Evolutionary conservation across 169 alveolate species (phyloP).

Genomic region (Plasmodium knowlesi): DNA sequence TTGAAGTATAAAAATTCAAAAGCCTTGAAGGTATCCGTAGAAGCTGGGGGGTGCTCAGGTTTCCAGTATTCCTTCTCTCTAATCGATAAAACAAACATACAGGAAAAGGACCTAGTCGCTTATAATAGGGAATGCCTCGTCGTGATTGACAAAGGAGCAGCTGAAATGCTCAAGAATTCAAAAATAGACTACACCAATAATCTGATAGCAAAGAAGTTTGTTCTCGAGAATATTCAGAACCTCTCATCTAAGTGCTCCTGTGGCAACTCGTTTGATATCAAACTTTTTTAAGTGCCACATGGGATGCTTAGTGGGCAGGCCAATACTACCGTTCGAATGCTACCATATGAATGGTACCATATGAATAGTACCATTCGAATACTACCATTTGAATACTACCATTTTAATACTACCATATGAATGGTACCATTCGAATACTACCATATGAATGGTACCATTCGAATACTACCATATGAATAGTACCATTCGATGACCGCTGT

Average conservation of each 20-base stretch:
- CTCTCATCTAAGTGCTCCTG: conserved; percentile 83
- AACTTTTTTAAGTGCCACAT: conserved; percentile 8
- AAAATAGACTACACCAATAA: conserved; percentile 80
- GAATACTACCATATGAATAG: too few species aligned
- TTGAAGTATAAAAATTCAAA: conserved; percentile 58
- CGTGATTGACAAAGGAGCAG: conserved; percentile 77
- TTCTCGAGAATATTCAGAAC: conserved; percentile 80
- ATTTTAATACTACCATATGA: too few species aligned
- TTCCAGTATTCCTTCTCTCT: conserved; percentile 82
- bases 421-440: too few species aligned
- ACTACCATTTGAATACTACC: too few species aligned
- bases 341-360: too few species aligned
- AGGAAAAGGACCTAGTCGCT: conserved; percentile 73
- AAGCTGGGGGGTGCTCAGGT: conserved; percentile 88
- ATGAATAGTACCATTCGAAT: too few species aligned
- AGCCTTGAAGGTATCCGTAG: conserved; percentile 76
- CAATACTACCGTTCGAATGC: neutral
- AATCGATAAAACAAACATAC: conserved; percentile 65
- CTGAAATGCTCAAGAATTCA: conserved; percentile 75
- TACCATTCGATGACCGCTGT: too few species aligned
- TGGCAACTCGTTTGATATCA: conserved; percentile 84
- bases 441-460: too few species aligned
- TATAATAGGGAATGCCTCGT: conserved; percentile 74
- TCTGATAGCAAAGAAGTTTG: conserved; percentile 81
- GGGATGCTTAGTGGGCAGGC: neutral